Evolutionary conservation across 208 protist genomes (phyloP).

Genomic region (Acanthamoeba royreba): DNA sequence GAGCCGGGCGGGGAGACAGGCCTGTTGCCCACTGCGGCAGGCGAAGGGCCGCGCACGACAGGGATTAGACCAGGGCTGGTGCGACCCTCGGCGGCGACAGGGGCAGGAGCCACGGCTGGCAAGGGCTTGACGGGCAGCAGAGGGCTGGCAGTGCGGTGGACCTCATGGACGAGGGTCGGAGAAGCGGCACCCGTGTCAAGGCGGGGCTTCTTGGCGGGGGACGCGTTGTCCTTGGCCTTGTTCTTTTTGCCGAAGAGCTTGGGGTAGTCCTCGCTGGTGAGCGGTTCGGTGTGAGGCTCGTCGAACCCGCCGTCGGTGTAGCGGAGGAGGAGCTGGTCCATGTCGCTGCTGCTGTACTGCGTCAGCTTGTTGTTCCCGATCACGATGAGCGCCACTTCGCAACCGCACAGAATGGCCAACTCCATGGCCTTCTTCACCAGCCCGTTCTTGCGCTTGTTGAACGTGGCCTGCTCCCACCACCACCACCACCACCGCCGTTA

Average conservation of each 20-base stretch:
- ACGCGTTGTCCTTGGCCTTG: not conserved
- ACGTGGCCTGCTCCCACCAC: conserved; percentile 43
- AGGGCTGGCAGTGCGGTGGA: not conserved
- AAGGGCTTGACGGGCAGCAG: not conserved
- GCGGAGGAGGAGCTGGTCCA: conserved; percentile 23
- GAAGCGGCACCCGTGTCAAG: not conserved
- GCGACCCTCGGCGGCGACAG: not conserved
- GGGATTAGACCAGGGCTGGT: not conserved
- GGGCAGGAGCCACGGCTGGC: not conserved
- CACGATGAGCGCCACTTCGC: conserved; percentile 38
- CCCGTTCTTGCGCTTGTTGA: conserved; percentile 45
- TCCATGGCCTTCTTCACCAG: conserved; percentile 50
- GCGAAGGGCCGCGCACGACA: not conserved
- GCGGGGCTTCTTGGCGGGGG: not conserved
- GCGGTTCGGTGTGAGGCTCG: not conserved
- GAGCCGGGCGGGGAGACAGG: not conserved
- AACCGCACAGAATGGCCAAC: conserved; percentile 35
- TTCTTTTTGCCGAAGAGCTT: not conserved
- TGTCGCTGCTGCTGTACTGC: conserved; percentile 43
- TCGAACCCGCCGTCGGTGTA: conserved; percentile 14
- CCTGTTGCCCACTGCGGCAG: not conserved
- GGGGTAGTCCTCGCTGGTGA: not conserved
- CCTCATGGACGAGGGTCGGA: not conserved
- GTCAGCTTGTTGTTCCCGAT: conserved; percentile 45
- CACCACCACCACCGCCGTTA: no score